Evolutionary conservation across 441 rosid species (phyloP).

Genomic region (Brassica hybrid): DNA sequence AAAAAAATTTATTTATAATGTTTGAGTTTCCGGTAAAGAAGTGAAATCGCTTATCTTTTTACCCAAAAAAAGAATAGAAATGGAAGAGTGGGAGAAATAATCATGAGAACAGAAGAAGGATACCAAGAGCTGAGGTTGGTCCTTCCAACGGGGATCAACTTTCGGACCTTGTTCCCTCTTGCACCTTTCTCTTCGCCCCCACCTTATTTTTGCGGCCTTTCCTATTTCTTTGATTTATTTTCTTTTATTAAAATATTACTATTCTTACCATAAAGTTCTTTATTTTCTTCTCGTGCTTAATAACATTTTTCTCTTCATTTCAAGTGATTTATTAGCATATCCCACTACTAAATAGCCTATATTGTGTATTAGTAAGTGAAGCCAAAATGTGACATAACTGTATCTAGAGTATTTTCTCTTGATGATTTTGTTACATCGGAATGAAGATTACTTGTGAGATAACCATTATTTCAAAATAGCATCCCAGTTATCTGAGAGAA

Average conservation of each 20-base stretch:
- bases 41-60: too few relatives aligned
- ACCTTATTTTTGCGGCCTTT: slow-evolving; percentile 20
- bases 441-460: not conserved
- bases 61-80: not conserved
- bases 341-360: not conserved
- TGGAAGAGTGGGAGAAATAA: not conserved
- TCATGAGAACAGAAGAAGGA: not conserved
- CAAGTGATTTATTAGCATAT: slow-evolving; percentile 11
- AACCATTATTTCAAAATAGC: not conserved
- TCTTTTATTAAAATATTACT: too few relatives aligned
- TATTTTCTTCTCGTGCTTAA: slow-evolving; percentile 17
- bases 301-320: not conserved
- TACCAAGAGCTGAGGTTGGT: not conserved
- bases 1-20: too few relatives aligned
- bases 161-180: slow-evolving; percentile 58
- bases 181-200: slow-evolving; percentile 56
- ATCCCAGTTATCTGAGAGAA: not conserved
- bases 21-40: too few relatives aligned
- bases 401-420: not conserved
- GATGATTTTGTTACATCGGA: not conserved
- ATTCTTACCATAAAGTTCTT: too few relatives aligned
- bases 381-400: slow-evolving; percentile 10
- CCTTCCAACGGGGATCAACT: slow-evolving; percentile 46
- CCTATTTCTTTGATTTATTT: not conserved
- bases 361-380: not conserved